These are phyloP conservation scores for Fraxinus excelsior DNA, from an alignment of 257 asterid genomes.

Conservation along the genomic window DNA sequence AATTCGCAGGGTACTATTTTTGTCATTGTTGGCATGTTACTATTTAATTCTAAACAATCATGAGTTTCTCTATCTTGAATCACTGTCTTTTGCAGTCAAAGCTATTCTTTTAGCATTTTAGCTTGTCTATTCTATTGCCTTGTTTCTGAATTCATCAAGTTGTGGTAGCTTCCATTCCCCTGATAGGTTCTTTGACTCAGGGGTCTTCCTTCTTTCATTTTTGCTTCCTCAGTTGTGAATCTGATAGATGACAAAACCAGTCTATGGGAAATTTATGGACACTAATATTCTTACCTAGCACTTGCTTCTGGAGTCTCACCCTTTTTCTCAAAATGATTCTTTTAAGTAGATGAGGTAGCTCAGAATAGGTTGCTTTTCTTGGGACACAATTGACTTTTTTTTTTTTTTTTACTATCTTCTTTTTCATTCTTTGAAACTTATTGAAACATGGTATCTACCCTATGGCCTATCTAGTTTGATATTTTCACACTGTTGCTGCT, in stretches of 20 bases:
- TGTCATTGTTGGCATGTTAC: neutral
- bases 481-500: neutral
- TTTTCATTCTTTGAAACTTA: conserved; percentile 1
- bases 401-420: neutral
- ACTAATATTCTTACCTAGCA: neutral
- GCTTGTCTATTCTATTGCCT: neutral
- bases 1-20: neutral
- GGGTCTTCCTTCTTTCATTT: neutral
- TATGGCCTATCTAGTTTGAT: neutral
- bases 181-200: neutral
- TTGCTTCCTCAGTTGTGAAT: neutral
- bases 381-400: neutral
- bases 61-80: neutral
- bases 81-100: neutral
- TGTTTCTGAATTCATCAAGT: neutral
- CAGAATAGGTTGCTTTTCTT: neutral
- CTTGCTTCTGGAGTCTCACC: neutral
- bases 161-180: neutral
- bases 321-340: neutral
- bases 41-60: neutral
- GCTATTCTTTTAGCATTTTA: neutral
- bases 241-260: neutral
- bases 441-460: neutral
- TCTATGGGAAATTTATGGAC: neutral
- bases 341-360: neutral